These are phyloP conservation scores for Penicillium palitans DNA, from an alignment of 2,329 filamentous ascomycete genomes.

Conservation along the genomic window DNA sequence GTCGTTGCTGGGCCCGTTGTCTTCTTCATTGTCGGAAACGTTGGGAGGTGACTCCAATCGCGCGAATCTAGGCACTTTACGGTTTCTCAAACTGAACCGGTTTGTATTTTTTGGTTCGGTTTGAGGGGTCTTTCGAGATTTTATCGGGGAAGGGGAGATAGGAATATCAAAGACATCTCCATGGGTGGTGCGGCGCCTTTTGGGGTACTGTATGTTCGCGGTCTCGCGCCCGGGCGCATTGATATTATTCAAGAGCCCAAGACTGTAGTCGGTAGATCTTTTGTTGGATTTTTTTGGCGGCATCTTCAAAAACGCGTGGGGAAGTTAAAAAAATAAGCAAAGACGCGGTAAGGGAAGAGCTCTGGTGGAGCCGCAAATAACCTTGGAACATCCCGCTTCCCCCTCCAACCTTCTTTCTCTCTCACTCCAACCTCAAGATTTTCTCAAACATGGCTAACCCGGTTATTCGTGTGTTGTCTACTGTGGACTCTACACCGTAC, in stretches of 20 bases:
- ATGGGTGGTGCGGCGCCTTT: conserved; percentile 7
- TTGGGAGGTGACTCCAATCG: neutral
- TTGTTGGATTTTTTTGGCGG: conserved; percentile 3
- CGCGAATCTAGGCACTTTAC: neutral
- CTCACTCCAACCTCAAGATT: neutral
- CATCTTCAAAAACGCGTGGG: conserved; percentile 6
- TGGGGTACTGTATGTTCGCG: neutral
- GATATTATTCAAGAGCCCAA: conserved; percentile 13
- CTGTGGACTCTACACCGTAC: conserved; percentile 53
- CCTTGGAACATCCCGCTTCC: conserved; percentile 14
- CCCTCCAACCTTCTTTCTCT: conserved; percentile 10
- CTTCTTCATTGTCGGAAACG: neutral
- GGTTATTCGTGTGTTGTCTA: conserved; percentile 41
- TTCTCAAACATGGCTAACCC: conserved; percentile 23
- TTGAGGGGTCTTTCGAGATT: neutral
- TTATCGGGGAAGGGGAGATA: conserved; percentile 1
- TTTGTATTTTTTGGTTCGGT: conserved; percentile 3
- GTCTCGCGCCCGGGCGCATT: neutral
- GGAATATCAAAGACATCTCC: conserved; percentile 15
- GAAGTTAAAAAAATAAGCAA: neutral
- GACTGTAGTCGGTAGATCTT: conserved; percentile 1
- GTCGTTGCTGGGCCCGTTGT: neutral
- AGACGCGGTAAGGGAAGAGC: conserved; percentile 7
- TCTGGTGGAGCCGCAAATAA: conserved; percentile 7
- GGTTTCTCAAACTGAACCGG: neutral